Percentiles rank a stretch among this genome's conserved stretches.
Conservation (phyloP, 805 yeast species). For the Yarrowia deformans region DNA sequence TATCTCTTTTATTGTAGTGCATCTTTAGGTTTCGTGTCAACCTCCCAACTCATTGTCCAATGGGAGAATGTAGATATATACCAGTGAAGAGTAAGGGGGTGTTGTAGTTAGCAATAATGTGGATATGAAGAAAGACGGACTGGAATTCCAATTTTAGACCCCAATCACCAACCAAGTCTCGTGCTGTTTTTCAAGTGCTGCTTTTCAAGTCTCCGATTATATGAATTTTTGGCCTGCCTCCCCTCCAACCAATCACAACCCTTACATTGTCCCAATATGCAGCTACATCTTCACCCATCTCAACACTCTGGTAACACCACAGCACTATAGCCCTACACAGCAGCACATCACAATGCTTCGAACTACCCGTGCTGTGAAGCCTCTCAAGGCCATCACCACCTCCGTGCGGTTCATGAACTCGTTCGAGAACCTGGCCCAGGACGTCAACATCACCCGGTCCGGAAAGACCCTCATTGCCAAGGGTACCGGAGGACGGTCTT, state of each 20-base stretch:
- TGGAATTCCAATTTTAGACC: no score
- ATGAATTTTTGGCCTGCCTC: not conserved
- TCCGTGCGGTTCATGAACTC: slow-evolving; percentile 49
- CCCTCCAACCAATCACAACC: slow-evolving; percentile 4
- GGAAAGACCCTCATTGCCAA: slow-evolving; percentile 77
- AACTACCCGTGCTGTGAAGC: slow-evolving; percentile 36
- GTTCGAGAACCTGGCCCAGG: slow-evolving; percentile 56
- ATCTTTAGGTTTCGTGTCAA: no score
- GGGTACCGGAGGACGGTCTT: slow-evolving; percentile 80
- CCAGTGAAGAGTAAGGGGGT: no score
- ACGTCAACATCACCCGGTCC: slow-evolving; percentile 66
- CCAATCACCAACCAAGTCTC: no score
- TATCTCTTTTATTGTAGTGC: no score
- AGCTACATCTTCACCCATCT: slow-evolving; percentile 3
- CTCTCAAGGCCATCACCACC: slow-evolving; percentile 33
- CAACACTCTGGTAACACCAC: not conserved
- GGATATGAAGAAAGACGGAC: no score
- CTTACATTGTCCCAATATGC: slow-evolving; percentile 30
- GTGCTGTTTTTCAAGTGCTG: no score
- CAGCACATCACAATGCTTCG: slow-evolving; percentile 33
- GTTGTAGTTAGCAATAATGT: no score
- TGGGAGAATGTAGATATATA: no score
- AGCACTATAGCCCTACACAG: not conserved
- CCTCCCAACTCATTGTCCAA: no score
- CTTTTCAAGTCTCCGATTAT: no score